Evolutionary conservation across 805 yeast genomes (phyloP).

Genomic region (Myxozyma neglecta): DNA sequence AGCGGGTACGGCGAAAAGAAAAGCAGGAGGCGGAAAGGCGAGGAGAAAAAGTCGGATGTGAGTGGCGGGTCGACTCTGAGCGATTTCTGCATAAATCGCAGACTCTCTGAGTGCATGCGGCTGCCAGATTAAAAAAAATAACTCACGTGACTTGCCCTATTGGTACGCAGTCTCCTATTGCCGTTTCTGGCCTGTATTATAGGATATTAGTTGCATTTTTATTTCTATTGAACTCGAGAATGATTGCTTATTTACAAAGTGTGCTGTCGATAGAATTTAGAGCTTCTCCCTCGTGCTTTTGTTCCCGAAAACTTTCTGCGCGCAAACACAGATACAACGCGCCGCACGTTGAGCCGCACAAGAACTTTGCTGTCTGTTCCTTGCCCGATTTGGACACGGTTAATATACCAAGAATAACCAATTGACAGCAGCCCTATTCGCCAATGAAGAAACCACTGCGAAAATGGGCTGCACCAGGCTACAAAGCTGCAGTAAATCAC

Average conservation of each 20-base stretch:
- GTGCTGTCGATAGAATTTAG: too few species aligned
- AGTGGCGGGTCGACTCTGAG: neutral
- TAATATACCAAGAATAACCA: too few species aligned
- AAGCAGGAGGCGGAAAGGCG: neutral
- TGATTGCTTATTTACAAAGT: too few species aligned
- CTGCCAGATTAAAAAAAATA: neutral
- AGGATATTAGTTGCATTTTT: too few species aligned
- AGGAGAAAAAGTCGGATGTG: conserved; percentile 2
- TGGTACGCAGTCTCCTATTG: neutral
- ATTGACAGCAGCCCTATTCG: too few species aligned
- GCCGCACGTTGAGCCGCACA: conserved; percentile 4
- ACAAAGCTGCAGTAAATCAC: too few species aligned
- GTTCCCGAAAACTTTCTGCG: neutral
- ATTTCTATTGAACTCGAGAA: too few species aligned
- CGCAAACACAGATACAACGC: neutral
- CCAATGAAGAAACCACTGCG: too few species aligned
- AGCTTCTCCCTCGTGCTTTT: too few species aligned
- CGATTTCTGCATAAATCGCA: neutral
- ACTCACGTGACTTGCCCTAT: neutral
- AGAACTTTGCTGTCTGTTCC: neutral
- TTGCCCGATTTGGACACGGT: neutral
- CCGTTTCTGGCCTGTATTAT: too few species aligned
- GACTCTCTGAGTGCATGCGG: neutral
- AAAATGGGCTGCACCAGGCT: too few species aligned
- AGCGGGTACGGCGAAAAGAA: neutral